These are phyloP conservation scores for Phytopythium boreale DNA, from an alignment of 352 stramenopile species.

Conservation along the genomic window DNA sequence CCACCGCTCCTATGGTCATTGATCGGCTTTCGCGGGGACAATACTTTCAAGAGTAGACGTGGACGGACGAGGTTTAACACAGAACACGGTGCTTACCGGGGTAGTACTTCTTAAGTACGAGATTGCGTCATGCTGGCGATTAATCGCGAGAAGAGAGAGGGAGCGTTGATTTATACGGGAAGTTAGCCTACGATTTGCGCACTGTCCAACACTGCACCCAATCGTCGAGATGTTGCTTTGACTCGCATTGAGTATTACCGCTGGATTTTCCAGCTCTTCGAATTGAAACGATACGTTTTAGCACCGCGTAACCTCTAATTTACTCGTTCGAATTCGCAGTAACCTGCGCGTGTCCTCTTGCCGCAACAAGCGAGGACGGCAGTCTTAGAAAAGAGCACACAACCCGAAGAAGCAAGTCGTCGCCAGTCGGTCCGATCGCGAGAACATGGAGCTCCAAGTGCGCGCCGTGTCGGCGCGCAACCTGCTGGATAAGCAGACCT, in stretches of 20 bases:
- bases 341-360: no score
- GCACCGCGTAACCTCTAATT: neutral
- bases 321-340: neutral
- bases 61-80: neutral
- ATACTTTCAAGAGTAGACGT: neutral
- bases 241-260: neutral
- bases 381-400: neutral
- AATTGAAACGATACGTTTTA: neutral
- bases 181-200: neutral
- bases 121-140: neutral
- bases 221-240: neutral
- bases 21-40: neutral
- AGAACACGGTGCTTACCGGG: neutral
- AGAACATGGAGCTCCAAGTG: conserved; percentile 70
- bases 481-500: conserved; percentile 81
- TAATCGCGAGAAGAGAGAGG: neutral
- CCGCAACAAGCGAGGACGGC: neutral
- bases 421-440: neutral
- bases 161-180: neutral
- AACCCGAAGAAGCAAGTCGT: neutral
- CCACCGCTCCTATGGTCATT: no score
- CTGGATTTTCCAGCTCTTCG: neutral
- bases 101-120: neutral
- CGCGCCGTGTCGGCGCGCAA: conserved; percentile 76
- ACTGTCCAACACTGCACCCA: neutral